Evolutionary conservation across 371 early-diverging fungal species (phyloP), one percentile per base, ranked within the genome.

Genomic region (Actinomortierella wolfii): DNA sequence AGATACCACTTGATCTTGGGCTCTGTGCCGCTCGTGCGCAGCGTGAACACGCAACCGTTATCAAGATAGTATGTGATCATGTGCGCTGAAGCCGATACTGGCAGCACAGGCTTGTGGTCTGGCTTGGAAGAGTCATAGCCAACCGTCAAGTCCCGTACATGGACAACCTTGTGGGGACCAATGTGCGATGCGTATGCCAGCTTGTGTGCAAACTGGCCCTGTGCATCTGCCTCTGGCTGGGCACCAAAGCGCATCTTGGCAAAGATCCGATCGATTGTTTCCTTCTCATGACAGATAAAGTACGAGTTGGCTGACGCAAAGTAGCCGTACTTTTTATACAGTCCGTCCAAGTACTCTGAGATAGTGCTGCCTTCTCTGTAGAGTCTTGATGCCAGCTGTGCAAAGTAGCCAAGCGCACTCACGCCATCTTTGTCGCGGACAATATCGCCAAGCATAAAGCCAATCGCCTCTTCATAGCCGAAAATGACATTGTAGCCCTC

Each of bases 1-100:
- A 88, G 81, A 62, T 97, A 97, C 71, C 92, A 97, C 78, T 97
- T 97, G 79, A 97, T 91, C 77, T 97, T 96, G 52, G 97, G 97
- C 71, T 97, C 97, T 2, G 97, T 97, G 15, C 97, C 97, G 57
- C 83, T 92, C 8, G 93, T 92, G 59, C 93, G 82, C 64, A 91
- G 77, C 2, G 92, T 93, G 53, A 91, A 83, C 20, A 86, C 87
- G 17, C 87, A 84, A 39, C 85, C 83, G 54, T 90, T 87, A 40
- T 90, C 88, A 18, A 92, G 81, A 51, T 82, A 78, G 76, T 97
- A 94, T 0, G 97, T 97, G 43, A 97, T 89, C 97, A 97, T 97
- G 47, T 97, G 94, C 2, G 95, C 86, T 1, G 89, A 82, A 0
- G 86, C 58, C 1, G 94, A 92, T 3, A 90, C 89, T 3, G 95